phyloP scores from a whole-genome alignment of 805 yeast species.

The Suhomyces vadensis region DNA sequence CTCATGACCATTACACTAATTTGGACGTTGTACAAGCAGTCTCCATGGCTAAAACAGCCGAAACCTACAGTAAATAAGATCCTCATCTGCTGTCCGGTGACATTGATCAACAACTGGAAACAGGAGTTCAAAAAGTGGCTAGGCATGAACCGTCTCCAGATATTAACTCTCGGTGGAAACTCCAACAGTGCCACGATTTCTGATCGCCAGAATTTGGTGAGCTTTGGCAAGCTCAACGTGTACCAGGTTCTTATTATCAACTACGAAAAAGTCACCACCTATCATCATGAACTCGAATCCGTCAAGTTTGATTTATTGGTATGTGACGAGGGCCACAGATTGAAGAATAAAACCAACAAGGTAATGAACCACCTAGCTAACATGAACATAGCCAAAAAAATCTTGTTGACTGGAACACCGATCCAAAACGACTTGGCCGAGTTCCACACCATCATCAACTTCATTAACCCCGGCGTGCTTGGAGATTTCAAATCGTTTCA shows the following conservation, averaged over 20 bases:
- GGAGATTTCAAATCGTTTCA: slow-evolving; percentile 64
- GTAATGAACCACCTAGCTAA: slow-evolving; percentile 61
- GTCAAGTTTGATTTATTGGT: slow-evolving; percentile 66
- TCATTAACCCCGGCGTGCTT: slow-evolving; percentile 79
- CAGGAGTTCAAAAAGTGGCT: slow-evolving; percentile 90
- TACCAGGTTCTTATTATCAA: slow-evolving; percentile 85
- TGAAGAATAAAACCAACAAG: slow-evolving; percentile 75
- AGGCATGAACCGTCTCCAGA: slow-evolving; percentile 60
- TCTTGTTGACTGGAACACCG: slow-evolving; percentile 85
- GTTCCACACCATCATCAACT: slow-evolving; percentile 76
- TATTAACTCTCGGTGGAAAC: slow-evolving; percentile 57
- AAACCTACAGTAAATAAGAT: slow-evolving; percentile 54
- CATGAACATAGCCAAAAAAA: slow-evolving; percentile 54
- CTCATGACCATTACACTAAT: slow-evolving; percentile 79
- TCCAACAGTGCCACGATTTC: slow-evolving; percentile 49
- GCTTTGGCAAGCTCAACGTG: slow-evolving; percentile 65
- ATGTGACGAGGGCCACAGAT: slow-evolving; percentile 94
- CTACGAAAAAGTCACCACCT: slow-evolving; percentile 72
- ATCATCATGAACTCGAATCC: slow-evolving; percentile 50
- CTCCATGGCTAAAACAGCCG: slow-evolving; percentile 39
- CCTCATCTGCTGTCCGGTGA: slow-evolving; percentile 87
- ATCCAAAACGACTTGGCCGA: slow-evolving; percentile 90
- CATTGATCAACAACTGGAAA: slow-evolving; percentile 85
- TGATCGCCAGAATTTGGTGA: slow-evolving; percentile 57
- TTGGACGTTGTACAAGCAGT: slow-evolving; percentile 78